These are phyloP conservation scores for Fraxinus angustifolia DNA, from an alignment of 305 asterid species.

Conservation along the genomic window DNA sequence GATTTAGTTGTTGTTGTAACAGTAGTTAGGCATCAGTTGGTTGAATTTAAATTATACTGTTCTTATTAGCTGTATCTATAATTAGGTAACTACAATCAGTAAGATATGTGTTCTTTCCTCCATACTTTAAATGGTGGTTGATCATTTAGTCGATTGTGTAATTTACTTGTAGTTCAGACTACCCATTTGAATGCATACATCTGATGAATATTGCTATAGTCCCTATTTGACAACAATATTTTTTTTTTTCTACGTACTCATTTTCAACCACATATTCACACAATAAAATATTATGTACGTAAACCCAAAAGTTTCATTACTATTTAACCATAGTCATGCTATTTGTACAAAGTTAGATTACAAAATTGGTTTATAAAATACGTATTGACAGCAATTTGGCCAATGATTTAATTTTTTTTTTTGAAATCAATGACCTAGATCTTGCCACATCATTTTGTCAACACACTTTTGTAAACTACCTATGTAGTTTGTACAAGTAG, in stretches of 20 bases:
- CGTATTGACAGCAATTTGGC: too few species aligned
- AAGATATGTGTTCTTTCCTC: background rate
- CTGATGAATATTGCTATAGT: background rate
- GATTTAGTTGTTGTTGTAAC: conserved; percentile 27
- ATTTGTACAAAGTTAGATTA: too few species aligned
- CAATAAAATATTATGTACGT: background rate
- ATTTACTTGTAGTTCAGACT: background rate
- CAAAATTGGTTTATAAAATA: too few species aligned
- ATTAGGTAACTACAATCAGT: background rate
- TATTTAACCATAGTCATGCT: background rate
- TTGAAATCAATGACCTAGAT: too few species aligned
- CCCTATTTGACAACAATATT: background rate
- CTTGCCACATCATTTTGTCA: too few species aligned
- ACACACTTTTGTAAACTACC: too few species aligned
- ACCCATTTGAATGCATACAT: background rate
- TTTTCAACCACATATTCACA: background rate
- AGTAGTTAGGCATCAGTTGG: conserved; percentile 35
- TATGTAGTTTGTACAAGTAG: too few species aligned
- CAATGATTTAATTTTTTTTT: too few species aligned
- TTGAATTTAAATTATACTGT: conserved; percentile 17
- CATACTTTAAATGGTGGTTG: background rate
- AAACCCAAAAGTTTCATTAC: background rate
- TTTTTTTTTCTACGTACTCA: background rate
- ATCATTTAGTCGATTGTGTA: background rate
- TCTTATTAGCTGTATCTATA: conserved; percentile 1